A percentile compares a stretch with the other conserved stretches of the same genome.
phyloP scores from a whole-genome alignment of 2,329 filamentous ascomycete genomes.

The Aspergillus novofumigatus region DNA sequence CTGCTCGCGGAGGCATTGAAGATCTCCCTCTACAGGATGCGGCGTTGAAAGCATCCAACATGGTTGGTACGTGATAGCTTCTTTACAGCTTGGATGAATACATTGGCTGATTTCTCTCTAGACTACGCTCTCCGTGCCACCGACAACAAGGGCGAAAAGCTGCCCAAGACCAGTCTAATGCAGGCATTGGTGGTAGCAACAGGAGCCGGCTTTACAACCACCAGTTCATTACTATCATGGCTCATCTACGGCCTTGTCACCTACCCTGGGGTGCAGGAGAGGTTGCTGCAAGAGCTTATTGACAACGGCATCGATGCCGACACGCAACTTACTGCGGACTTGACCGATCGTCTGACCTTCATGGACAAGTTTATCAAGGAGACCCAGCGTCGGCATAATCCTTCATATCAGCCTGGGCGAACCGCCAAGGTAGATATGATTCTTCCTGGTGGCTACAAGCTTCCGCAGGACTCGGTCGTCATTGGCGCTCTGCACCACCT shows the following conservation, averaged over 20 bases:
- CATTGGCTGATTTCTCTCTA: constrained; percentile 6
- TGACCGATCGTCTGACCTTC: constrained; percentile 47
- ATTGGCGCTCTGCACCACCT: constrained; percentile 48
- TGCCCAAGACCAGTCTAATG: constrained; percentile 42
- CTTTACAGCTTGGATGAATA: constrained; percentile 12
- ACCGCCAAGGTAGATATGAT: constrained; percentile 55
- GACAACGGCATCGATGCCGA: constrained; percentile 45
- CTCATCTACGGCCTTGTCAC: constrained; percentile 50
- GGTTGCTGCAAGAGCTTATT: constrained; percentile 55
- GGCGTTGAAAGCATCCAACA: constrained; percentile 38
- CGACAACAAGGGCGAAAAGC: constrained; percentile 51
- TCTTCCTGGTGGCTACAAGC: constrained; percentile 56
- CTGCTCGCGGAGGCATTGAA: constrained; percentile 18
- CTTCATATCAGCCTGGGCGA: constrained; percentile 58
- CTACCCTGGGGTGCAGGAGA: constrained; percentile 54
- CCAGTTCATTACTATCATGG: constrained; percentile 55
- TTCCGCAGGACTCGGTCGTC: constrained; percentile 51
- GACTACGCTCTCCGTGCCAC: constrained; percentile 53
- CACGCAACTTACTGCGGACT: constrained; percentile 46
- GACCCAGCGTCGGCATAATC: constrained; percentile 57
- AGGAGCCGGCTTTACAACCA: constrained; percentile 59
- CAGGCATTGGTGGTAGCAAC: constrained; percentile 47
- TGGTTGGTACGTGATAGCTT: constrained; percentile 38
- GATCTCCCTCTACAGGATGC: constrained; percentile 41
- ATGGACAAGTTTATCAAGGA: constrained; percentile 50